Base-by-base conservation (phyloP, 805 yeast species). In the Teunomyces cretensis region DNA sequence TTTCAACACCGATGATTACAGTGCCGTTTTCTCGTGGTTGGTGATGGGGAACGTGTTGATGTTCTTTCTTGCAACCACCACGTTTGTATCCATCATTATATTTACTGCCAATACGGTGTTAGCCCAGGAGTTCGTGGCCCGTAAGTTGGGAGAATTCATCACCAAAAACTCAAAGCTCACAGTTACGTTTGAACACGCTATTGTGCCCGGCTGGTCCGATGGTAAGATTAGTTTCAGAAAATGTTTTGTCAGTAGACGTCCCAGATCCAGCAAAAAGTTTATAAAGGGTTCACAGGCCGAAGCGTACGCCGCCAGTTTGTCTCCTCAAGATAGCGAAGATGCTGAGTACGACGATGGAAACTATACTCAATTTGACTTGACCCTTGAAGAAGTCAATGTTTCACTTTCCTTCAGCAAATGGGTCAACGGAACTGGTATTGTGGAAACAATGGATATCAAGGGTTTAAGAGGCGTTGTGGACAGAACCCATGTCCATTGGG, bases 401-500 rank as follows among this genome's bases (percentile, higher is more conserved):
- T 83, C 96, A 1, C 67, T 94, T 13, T 86, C 95, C 9, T 80
- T 94, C 53, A 73, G 79, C 42, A 88, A 89, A 57, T 94, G 97
- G 95, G 69, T 94, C 42, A 84, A 87, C 54, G 98, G 98, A 0
- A 77, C 77, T 43, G 99, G 99, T 0, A 84, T 94, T 13, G 67
- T 94, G 14, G 84, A 88, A 49, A 90, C 71, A 8, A 57, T 89
- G 47, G 87, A 87, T 41, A 73, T 92, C 35, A 81, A 80, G 53
- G 98, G 99, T 0, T 67, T 94, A 41, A 75, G 99, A 46, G 99
- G 99, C 2, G 86, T 91, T 0, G 85, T 92, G 11, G 99, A 94
- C 62, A 76, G 99, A 51, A 81, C 95, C 0, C 92, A 86, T 62
- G 94, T 94, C 14, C 68, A 67, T 43, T 90, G 96, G 96, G 80